phyloP scores from a whole-genome alignment of 2,329 filamentous ascomycete genomes.

The Cladorrhinum sp. region DNA sequence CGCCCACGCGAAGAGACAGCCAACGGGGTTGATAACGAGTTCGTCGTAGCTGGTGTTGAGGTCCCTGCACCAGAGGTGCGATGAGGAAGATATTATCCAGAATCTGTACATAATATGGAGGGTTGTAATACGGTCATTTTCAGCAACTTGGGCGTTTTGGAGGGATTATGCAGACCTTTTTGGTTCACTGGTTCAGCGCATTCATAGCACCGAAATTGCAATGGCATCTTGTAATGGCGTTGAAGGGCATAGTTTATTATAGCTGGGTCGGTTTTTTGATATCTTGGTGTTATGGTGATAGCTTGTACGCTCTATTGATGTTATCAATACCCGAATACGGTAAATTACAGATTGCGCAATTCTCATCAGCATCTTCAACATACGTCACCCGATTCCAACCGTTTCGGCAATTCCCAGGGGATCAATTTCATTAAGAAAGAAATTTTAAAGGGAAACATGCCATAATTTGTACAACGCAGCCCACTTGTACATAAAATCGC shows the following conservation, averaged over 20 bases:
- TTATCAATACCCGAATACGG: background rate
- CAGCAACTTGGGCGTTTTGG: background rate
- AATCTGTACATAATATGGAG: background rate
- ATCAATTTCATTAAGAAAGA: background rate
- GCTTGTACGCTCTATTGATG: too few relatives aligned
- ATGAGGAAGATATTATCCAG: constrained; percentile 18
- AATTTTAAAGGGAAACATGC: background rate
- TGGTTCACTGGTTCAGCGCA: background rate
- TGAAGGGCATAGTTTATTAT: background rate
- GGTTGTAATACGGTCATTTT: background rate
- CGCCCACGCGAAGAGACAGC: constrained; percentile 46
- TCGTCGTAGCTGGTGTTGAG: constrained; percentile 54
- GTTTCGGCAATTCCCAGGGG: background rate
- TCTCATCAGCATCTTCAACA: background rate
- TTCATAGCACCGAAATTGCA: background rate
- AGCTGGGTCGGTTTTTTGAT: background rate
- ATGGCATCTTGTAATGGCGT: background rate
- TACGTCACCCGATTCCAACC: background rate
- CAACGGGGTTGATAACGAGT: constrained; percentile 59
- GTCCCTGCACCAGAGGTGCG: constrained; percentile 36
- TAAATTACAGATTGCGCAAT: background rate
- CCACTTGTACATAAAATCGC: background rate
- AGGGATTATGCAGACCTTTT: background rate
- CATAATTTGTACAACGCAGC: background rate
- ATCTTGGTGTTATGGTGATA: too few relatives aligned